phyloP scores from a whole-genome alignment of 2,329 filamentous ascomycete species.

The Amphichorda felina region DNA sequence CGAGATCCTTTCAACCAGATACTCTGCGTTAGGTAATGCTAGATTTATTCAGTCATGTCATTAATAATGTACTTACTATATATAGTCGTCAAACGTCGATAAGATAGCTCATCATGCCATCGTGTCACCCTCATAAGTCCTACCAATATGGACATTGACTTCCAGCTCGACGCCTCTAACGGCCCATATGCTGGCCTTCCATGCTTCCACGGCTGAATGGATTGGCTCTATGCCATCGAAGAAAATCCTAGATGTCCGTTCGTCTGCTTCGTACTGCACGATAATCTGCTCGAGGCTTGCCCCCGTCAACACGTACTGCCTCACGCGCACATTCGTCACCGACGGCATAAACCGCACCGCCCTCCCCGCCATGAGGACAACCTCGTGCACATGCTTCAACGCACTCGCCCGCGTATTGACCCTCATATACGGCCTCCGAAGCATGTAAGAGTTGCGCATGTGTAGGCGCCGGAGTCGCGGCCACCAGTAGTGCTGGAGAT shows the following conservation, averaged over 20 bases:
- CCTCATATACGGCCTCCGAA: slow-evolving; percentile 3
- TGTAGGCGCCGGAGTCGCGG: slow-evolving; percentile 1
- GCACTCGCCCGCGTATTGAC: slow-evolving; percentile 1
- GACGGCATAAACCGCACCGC: slow-evolving; percentile 3
- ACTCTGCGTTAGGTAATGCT: too few species aligned
- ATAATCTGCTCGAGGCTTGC: background rate
- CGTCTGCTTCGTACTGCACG: slow-evolving; percentile 1
- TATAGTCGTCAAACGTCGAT: too few species aligned
- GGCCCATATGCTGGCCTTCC: slow-evolving; percentile 1
- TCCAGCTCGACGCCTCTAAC: background rate
- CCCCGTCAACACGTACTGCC: slow-evolving; percentile 2
- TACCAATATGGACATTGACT: background rate
- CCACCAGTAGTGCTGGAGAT: background rate
- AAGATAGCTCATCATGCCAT: too few species aligned
- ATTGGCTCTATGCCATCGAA: slow-evolving; percentile 1
- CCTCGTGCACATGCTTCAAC: slow-evolving; percentile 3
- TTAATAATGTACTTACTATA: too few species aligned
- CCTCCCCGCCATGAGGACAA: slow-evolving; percentile 1
- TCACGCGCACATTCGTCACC: background rate
- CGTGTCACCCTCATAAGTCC: too few species aligned
- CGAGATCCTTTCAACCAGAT: too few species aligned
- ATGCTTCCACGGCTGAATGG: slow-evolving; percentile 1
- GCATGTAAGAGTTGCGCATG: slow-evolving; percentile 4
- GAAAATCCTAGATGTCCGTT: background rate
- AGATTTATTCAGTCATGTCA: too few species aligned